A percentile compares a stretch with the other conserved stretches of the same genome.
phyloP scores from a whole-genome alignment of 352 stramenopile genomes.

The Globisporangium uncinulatum region DNA sequence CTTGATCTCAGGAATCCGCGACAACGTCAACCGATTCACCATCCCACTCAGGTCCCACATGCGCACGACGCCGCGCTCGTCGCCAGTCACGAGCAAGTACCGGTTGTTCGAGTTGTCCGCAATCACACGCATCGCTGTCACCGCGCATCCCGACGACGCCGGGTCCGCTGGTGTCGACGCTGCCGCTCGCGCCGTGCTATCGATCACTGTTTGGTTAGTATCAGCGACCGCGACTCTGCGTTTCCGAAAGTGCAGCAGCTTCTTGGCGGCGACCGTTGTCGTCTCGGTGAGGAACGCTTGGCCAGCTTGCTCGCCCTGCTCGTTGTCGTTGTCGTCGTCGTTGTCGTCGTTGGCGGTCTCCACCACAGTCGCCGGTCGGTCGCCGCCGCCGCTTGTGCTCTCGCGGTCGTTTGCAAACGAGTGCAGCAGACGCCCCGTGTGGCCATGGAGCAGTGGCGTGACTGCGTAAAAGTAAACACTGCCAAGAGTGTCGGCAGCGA shows the following conservation, averaged over 20 bases:
- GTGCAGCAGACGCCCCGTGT: constrained; percentile 46
- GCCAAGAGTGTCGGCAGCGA: constrained; percentile 42
- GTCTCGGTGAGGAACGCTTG: constrained; percentile 27
- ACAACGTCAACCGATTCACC: constrained; percentile 38
- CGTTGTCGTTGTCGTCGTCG: constrained; percentile 10
- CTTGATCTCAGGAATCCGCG: constrained; percentile 55
- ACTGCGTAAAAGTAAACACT: constrained; percentile 54
- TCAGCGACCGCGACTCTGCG: constrained; percentile 1
- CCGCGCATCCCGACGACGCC: constrained; percentile 15
- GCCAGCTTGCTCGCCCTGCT: not conserved
- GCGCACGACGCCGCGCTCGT: constrained; percentile 40
- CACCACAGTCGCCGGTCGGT: not conserved
- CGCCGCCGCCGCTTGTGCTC: not conserved
- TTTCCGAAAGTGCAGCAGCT: constrained; percentile 22
- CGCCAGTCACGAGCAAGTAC: constrained; percentile 54
- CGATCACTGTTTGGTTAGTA: not conserved
- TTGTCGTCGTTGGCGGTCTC: constrained; percentile 6
- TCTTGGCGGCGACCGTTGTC: constrained; percentile 27
- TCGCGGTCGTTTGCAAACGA: constrained; percentile 47
- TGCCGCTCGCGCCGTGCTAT: not conserved
- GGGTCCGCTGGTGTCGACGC: constrained; percentile 1
- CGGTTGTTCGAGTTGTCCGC: constrained; percentile 33
- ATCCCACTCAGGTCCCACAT: constrained; percentile 49
- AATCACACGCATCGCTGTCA: constrained; percentile 53
- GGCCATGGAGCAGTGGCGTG: constrained; percentile 31